A percentile compares a stretch with the other conserved stretches of the same genome.
Conservation (phyloP, 2,329 filamentous ascomycete genomes). For the Colletotrichum musae region DNA sequence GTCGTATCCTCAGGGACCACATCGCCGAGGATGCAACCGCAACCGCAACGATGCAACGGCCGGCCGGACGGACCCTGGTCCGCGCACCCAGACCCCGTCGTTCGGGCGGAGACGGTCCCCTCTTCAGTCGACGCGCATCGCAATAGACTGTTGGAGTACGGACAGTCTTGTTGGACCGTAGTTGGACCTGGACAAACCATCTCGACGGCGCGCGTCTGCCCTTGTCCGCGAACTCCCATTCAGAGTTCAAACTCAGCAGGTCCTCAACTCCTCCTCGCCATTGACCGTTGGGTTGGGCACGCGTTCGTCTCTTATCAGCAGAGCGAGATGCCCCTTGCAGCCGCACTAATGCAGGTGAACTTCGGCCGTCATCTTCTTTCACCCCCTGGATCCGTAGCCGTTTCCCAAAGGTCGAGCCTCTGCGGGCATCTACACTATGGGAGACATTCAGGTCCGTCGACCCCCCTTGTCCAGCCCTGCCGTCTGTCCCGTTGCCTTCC, state of each 20-base stretch:
- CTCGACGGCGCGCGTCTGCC: too few species aligned
- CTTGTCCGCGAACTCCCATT: too few species aligned
- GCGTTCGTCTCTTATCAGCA: constrained; percentile 26
- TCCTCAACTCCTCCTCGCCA: background rate
- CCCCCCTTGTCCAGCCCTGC: constrained; percentile 4
- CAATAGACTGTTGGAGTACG: too few species aligned
- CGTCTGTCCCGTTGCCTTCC: background rate
- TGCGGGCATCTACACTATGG: too few species aligned
- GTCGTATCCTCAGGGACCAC: constrained; percentile 26
- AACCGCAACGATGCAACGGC: constrained; percentile 11
- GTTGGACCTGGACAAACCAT: too few species aligned
- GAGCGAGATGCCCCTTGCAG: constrained; percentile 30
- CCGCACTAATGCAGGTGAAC: constrained; percentile 35
- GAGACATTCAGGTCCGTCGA: background rate
- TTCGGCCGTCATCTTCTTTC: constrained; percentile 23
- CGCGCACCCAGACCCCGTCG: too few species aligned
- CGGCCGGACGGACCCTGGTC: constrained; percentile 12
- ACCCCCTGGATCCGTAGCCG: too few species aligned
- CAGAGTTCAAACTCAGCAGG: background rate
- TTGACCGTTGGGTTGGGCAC: constrained; percentile 16
- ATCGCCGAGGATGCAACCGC: constrained; percentile 15
- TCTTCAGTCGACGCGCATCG: too few species aligned
- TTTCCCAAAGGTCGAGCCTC: too few species aligned
- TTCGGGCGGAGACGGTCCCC: too few species aligned
- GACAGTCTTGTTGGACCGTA: too few species aligned